Conservation (phyloP, 805 yeast genomes). For the Wickerhamiella kurtzmanii region DNA sequence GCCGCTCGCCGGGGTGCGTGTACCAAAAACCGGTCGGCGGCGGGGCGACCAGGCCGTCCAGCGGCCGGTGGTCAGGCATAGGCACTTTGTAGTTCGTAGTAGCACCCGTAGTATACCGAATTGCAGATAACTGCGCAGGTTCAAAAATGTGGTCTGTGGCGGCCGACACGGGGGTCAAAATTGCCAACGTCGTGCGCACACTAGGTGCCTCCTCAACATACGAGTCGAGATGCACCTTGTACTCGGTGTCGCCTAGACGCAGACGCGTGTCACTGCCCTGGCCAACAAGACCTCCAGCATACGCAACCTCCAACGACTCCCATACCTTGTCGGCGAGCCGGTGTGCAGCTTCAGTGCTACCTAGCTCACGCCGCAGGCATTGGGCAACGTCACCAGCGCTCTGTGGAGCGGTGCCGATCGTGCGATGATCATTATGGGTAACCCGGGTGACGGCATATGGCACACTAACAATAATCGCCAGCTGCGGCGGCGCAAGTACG, state of each 20-base stretch:
- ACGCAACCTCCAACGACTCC: not conserved
- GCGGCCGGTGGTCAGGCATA: not conserved
- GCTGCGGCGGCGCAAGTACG: slow-evolving; percentile 10
- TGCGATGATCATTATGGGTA: slow-evolving; percentile 9
- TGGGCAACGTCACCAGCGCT: slow-evolving; percentile 7
- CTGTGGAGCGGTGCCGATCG: slow-evolving; percentile 5
- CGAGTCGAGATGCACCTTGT: slow-evolving; percentile 14
- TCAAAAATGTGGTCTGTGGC: slow-evolving; percentile 8
- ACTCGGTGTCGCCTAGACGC: slow-evolving; percentile 1
- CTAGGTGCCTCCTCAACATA: slow-evolving; percentile 14
- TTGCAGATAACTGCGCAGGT: slow-evolving; percentile 15
- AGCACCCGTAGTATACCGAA: slow-evolving; percentile 9
- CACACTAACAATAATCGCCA: slow-evolving; percentile 11
- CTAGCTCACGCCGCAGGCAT: slow-evolving; percentile 11
- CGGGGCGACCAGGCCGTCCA: not conserved
- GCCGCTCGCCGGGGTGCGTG: not conserved
- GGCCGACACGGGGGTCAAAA: slow-evolving; percentile 12
- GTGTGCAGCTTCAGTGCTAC: slow-evolving; percentile 1
- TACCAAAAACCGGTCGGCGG: not conserved
- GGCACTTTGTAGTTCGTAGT: not conserved
- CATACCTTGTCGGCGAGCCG: not conserved
- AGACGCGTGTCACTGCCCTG: not conserved
- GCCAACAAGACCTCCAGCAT: not conserved
- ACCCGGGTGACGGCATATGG: slow-evolving; percentile 16
- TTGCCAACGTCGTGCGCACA: slow-evolving; percentile 11